Percentiles rank a stretch among this genome's conserved stretches.
These are phyloP conservation scores for Aspergillus ibericus DNA, from an alignment of 2,329 filamentous ascomycete species.

Conservation along the genomic window DNA sequence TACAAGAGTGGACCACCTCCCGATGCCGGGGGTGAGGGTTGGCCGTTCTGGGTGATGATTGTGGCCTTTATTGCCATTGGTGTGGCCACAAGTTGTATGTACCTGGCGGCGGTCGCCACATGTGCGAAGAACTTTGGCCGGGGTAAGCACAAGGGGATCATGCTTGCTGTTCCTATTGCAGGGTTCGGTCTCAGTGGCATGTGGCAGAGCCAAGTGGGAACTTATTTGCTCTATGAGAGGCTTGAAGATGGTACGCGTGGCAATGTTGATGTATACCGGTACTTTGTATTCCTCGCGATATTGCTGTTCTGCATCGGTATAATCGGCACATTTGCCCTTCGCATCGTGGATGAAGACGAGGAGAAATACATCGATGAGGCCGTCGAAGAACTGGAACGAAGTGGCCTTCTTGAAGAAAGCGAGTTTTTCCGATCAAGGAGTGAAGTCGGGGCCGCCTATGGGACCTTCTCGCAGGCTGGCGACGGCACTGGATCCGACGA, in stretches of 20 bases:
- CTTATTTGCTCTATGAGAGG: constrained; percentile 71
- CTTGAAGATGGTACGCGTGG: constrained; percentile 61
- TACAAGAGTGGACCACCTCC: constrained; percentile 63
- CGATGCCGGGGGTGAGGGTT: constrained; percentile 55
- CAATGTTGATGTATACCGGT: constrained; percentile 73
- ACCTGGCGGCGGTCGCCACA: constrained; percentile 85
- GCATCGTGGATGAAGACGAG: constrained; percentile 76
- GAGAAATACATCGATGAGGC: constrained; percentile 81
- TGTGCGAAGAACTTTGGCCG: constrained; percentile 98
- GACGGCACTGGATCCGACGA: constrained; percentile 43
- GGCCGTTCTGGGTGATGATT: constrained; percentile 81
- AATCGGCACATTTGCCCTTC: constrained; percentile 71
- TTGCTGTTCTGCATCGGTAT: constrained; percentile 71
- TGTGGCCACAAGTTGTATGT: constrained; percentile 82
- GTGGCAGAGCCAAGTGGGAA: constrained; percentile 90
- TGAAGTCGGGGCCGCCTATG: constrained; percentile 46
- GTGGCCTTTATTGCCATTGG: constrained; percentile 81
- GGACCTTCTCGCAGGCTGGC: constrained; percentile 43
- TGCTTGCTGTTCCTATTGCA: constrained; percentile 86
- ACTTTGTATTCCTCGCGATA: constrained; percentile 80
- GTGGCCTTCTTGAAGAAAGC: constrained; percentile 71
- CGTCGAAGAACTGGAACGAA: constrained; percentile 86
- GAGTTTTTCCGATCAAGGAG: constrained; percentile 64
- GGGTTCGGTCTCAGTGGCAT: constrained; percentile 91
- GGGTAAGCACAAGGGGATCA: constrained; percentile 82